Conservation (phyloP, 2,329 filamentous ascomycete genomes). For the Ophiosphaerella korrae region DNA sequence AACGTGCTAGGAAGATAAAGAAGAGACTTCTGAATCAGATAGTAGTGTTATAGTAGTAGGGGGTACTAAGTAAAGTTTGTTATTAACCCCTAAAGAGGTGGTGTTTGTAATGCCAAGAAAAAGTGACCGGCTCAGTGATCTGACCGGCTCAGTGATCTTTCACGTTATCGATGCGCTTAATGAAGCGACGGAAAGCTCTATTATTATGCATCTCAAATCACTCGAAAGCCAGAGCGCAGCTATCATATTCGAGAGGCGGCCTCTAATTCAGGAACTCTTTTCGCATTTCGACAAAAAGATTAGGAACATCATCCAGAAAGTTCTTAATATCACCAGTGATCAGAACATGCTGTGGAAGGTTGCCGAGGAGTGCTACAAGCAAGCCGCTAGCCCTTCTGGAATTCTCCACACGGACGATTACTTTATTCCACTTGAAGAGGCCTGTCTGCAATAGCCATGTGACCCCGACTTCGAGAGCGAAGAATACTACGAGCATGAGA, state of each 20-base stretch:
- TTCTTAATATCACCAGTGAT: slow-evolving; percentile 3
- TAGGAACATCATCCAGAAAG: not conserved
- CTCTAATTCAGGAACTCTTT: not conserved
- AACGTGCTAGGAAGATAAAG: too few species aligned
- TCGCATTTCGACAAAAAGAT: not conserved
- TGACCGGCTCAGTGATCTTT: too few species aligned
- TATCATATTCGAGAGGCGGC: not conserved
- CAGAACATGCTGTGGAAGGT: slow-evolving; percentile 14
- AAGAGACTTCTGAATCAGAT: too few species aligned
- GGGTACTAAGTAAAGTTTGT: too few species aligned
- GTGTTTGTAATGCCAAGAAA: too few species aligned
- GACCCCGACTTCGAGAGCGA: slow-evolving; percentile 13
- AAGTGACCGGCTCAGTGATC: too few species aligned
- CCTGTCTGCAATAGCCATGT: slow-evolving; percentile 9
- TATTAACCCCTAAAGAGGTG: too few species aligned
- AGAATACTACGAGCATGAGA: slow-evolving; percentile 19
- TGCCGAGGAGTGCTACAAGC: slow-evolving; percentile 22
- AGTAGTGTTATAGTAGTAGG: too few species aligned
- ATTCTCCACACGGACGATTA: slow-evolving; percentile 12
- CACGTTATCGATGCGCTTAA: not conserved
- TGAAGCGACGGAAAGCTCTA: slow-evolving; percentile 1
- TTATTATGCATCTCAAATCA: slow-evolving; percentile 2
- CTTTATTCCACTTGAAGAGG: slow-evolving; percentile 11
- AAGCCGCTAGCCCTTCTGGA: slow-evolving; percentile 12
- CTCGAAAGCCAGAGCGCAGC: not conserved